Base-by-base conservation (phyloP, 495 filamentous ascomycete genomes). In the Penicillium mononematosum region DNA sequence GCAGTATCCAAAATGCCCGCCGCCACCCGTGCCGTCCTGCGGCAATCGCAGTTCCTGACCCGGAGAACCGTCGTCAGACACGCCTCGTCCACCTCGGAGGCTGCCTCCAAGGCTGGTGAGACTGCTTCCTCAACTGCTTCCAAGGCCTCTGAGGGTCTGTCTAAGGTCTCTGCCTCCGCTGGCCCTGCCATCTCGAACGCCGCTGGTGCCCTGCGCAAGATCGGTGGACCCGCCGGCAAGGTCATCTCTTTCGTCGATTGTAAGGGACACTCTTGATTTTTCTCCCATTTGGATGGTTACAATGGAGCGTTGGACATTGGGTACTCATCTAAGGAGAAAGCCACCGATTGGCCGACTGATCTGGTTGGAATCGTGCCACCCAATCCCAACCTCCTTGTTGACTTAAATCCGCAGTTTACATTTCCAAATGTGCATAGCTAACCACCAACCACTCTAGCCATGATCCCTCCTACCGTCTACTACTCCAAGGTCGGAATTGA, bases 401-500 rank as follows among this genome's bases (percentile, higher is more conserved):
- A 64, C 67, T 52, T 55, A 48, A 42, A 48, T 31, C 42, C 16
- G 55, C 27, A 19, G 32, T 29, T 32, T 57, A 27, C 48, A 55
- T 48, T 29, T 49, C 19, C 14, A 31, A 19, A 42, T 11, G 43
- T 58, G 39, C 62, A 57, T 61, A 52, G 64, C 73, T 76, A 64
- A 76, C 63, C 42, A 38, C 32, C 24, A 44, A 53, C 46, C 27
- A n/a, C 34, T 59, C 54, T 67, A 98, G 94, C 88, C 67, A 79
- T 93, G 76, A 85, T 91, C 62, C 95, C 95, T 59, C 85, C 86
- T 43, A 85, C 88, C 61, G 62, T 95, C 68, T 96, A 96, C 84
- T 98, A 97, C 82, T 84, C 86, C 49, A 87, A 83, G 68, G 94
- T 99, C 67, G 91, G 82, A 58, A 69, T 90, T 58, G 95, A 98